Evolutionary conservation across 306 rosid species (phyloP).

Genomic region (Crataegus laevigata): DNA sequence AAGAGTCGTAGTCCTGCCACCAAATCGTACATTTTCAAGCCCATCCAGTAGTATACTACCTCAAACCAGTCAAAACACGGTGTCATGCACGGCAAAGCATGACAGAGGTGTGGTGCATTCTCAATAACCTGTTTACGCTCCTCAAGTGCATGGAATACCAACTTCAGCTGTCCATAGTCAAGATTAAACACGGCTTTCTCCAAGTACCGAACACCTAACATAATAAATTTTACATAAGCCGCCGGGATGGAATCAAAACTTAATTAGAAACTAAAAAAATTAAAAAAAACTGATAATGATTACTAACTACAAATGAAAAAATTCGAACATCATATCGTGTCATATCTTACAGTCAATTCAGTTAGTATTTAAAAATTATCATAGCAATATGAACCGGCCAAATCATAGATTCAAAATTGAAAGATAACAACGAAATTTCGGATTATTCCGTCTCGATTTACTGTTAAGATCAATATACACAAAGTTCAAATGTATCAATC

Average conservation of each 20-base stretch:
- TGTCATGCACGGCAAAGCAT: conserved; percentile 97
- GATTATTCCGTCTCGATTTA: background rate
- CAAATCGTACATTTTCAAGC: conserved; percentile 94
- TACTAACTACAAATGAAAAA: background rate
- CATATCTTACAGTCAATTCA: background rate
- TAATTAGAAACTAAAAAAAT: background rate
- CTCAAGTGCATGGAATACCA: conserved; percentile 95
- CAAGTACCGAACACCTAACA: conserved; percentile 86
- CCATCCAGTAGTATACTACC: conserved; percentile 80
- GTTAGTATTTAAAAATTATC: background rate
- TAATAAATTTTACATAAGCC: conserved; percentile 1
- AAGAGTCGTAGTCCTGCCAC: conserved; percentile 77
- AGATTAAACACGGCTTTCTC: conserved; percentile 95
- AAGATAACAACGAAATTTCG: background rate
- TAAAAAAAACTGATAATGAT: background rate
- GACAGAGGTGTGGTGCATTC: conserved; percentile 96
- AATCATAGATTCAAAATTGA: background rate
- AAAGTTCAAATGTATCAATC: background rate
- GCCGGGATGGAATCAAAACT: background rate
- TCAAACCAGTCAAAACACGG: conserved; percentile 97
- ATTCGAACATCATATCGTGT: background rate
- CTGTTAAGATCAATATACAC: background rate
- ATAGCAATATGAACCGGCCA: background rate
- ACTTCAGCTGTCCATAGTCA: conserved; percentile 89
- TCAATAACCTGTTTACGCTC: conserved; percentile 93